phyloP scores from a whole-genome alignment of 164 flowering plant genomes.

The Echeveria elegans region DNA sequence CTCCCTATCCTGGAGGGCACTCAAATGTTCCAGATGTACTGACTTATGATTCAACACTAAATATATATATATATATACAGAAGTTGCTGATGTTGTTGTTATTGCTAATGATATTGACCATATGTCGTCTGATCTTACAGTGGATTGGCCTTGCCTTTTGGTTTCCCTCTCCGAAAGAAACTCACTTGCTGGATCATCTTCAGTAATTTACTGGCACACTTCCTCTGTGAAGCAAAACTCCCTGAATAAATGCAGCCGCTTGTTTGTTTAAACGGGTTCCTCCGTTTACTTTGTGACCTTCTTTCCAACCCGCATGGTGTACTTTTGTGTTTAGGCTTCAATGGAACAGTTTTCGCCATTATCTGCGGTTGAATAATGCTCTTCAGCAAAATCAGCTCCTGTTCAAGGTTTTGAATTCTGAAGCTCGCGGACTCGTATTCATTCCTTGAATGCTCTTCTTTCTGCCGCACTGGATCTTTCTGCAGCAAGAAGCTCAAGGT shows the following conservation, averaged over 20 bases:
- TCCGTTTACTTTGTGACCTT: conserved; percentile 39
- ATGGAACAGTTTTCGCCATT: conserved; percentile 21
- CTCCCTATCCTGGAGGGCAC: no score
- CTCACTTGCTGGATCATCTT: conserved; percentile 40
- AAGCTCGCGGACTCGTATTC: conserved; percentile 87
- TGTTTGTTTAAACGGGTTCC: conserved; percentile 43
- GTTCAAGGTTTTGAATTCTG: conserved; percentile 81
- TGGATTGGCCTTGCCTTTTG: conserved; percentile 27
- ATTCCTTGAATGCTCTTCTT: conserved; percentile 31
- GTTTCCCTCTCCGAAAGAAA: conserved; percentile 48
- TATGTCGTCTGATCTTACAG: neutral
- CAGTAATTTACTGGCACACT: conserved; percentile 51
- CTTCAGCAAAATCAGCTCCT: conserved; percentile 64
- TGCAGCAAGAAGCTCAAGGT: conserved; percentile 48
- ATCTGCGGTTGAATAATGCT: conserved; percentile 42
- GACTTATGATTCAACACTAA: no score
- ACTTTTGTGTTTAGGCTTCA: conserved; percentile 17
- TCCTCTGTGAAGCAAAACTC: conserved; percentile 62
- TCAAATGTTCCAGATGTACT: no score
- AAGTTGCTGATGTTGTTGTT: neutral
- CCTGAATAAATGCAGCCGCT: conserved; percentile 59
- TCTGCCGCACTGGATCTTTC: conserved; percentile 29
- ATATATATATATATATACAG: no score
- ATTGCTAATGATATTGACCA: neutral
- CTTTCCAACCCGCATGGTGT: conserved; percentile 27